phyloP scores from a whole-genome alignment of 495 filamentous ascomycete species.

The Aspergillus hancockii region DNA sequence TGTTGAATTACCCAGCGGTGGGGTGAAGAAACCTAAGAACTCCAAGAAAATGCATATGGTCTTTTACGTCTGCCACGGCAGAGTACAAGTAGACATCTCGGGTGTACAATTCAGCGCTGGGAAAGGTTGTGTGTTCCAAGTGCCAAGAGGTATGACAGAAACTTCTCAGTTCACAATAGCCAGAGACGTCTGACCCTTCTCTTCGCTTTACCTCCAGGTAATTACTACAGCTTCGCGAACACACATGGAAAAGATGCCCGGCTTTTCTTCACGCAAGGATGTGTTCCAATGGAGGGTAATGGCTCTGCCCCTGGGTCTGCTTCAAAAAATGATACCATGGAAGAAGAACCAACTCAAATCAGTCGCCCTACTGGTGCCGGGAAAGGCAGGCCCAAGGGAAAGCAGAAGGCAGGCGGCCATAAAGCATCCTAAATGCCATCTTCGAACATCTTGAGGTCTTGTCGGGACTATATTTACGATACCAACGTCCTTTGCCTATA shows the following conservation, averaged over 20 bases:
- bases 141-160: slow-evolving; percentile 74
- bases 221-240: slow-evolving; percentile 82
- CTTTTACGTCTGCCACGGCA: slow-evolving; percentile 82
- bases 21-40: slow-evolving; percentile 85
- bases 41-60: slow-evolving; percentile 91
- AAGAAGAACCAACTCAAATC: slow-evolving; percentile 28
- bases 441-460: background rate
- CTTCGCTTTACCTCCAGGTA: slow-evolving; percentile 54
- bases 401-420: slow-evolving; percentile 34
- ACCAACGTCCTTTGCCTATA: background rate
- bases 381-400: slow-evolving; percentile 43
- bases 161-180: background rate
- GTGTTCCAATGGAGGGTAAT: slow-evolving; percentile 47
- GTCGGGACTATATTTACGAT: background rate
- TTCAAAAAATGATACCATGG: slow-evolving; percentile 27
- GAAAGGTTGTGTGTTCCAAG: slow-evolving; percentile 87
- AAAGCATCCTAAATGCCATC: slow-evolving; percentile 7
- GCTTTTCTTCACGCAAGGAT: slow-evolving; percentile 85
- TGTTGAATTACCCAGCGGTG: slow-evolving; percentile 80
- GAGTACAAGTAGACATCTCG: slow-evolving; percentile 69
- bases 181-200: background rate
- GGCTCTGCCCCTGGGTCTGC: slow-evolving; percentile 25
- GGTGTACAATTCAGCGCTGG: slow-evolving; percentile 81
- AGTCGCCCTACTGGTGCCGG: slow-evolving; percentile 22
- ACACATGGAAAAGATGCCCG: slow-evolving; percentile 63